Percentiles rank a stretch among this genome's conserved stretches.
Conservation (phyloP, 768 basidiomycete species). For the Boletus reticulatus region DNA sequence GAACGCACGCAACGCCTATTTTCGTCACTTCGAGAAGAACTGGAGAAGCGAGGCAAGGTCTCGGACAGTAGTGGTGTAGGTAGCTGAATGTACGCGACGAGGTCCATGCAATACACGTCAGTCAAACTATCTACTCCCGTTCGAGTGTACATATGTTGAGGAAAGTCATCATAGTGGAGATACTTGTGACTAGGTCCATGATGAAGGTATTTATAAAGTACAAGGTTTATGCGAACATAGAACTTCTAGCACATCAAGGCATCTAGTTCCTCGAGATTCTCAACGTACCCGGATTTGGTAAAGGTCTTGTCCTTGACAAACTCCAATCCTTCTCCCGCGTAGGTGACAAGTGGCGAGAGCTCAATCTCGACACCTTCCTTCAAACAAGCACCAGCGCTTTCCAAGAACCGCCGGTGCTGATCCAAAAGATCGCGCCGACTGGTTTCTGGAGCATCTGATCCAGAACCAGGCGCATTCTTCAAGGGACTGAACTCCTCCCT, state of each 20-base stretch:
- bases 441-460: slow-evolving; percentile 86
- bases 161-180: background rate
- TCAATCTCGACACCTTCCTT: slow-evolving; percentile 81
- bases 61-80: slow-evolving; percentile 43
- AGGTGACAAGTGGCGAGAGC: slow-evolving; percentile 83
- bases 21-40: slow-evolving; percentile 76
- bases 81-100: slow-evolving; percentile 34
- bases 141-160: slow-evolving; percentile 7
- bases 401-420: slow-evolving; percentile 85
- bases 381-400: slow-evolving; percentile 72
- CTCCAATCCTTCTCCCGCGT: slow-evolving; percentile 90
- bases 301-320: slow-evolving; percentile 74
- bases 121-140: slow-evolving; percentile 9
- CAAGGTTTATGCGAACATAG: slow-evolving; percentile 12
- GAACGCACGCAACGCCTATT: slow-evolving; percentile 82
- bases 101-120: slow-evolving; percentile 14
- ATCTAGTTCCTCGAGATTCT: slow-evolving; percentile 67
- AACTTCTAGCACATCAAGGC: slow-evolving; percentile 44
- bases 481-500: slow-evolving; percentile 93
- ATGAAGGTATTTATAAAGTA: slow-evolving; percentile 2
- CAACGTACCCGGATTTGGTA: slow-evolving; percentile 69
- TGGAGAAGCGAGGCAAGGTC: slow-evolving; percentile 65
- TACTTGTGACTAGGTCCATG: background rate
- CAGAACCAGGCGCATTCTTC: slow-evolving; percentile 95
- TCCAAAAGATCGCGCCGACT: slow-evolving; percentile 86